phyloP scores from a whole-genome alignment of 2,329 filamentous ascomycete species.

The Teratosphaeriaceae sp. region DNA sequence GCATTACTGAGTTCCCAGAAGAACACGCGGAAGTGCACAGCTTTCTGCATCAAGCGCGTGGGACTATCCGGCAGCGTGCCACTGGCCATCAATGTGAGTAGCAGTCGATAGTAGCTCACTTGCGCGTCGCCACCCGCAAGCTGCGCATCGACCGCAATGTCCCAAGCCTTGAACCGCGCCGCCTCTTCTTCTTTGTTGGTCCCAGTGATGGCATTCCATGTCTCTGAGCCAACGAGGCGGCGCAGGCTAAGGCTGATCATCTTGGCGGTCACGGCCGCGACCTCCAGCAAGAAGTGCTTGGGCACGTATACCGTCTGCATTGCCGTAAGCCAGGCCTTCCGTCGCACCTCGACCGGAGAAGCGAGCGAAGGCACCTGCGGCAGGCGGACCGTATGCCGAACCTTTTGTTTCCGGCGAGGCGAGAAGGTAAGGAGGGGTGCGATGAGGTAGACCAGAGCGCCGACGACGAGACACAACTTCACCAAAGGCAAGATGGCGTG shows the following conservation, averaged over 20 bases:
- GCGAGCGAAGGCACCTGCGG: conserved; percentile 61
- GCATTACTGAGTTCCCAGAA: conserved; percentile 70
- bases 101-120: conserved; percentile 78
- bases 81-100: conserved; percentile 81
- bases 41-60: conserved; percentile 79
- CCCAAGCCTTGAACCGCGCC: conserved; percentile 84
- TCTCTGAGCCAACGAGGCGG: conserved; percentile 67
- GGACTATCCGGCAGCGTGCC: conserved; percentile 81
- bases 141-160: conserved; percentile 87
- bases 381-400: conserved; percentile 31
- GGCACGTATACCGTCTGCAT: conserved; percentile 91
- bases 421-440: conserved; percentile 52
- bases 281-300: conserved; percentile 78
- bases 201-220: conserved; percentile 73
- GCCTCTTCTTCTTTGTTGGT: conserved; percentile 78
- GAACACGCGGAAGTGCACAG: conserved; percentile 82
- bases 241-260: conserved; percentile 74
- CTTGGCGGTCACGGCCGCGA: conserved; percentile 72
- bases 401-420: conserved; percentile 45
- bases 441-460: conserved; percentile 50
- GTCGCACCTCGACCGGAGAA: conserved; percentile 76
- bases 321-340: conserved; percentile 86
- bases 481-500: conserved; percentile 37
- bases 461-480: conserved; percentile 45
- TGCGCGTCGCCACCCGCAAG: conserved; percentile 84